Evolutionary conservation across 768 basidiomycete genomes (phyloP).

Genomic region (Pilatotrama ljubarskyi): DNA sequence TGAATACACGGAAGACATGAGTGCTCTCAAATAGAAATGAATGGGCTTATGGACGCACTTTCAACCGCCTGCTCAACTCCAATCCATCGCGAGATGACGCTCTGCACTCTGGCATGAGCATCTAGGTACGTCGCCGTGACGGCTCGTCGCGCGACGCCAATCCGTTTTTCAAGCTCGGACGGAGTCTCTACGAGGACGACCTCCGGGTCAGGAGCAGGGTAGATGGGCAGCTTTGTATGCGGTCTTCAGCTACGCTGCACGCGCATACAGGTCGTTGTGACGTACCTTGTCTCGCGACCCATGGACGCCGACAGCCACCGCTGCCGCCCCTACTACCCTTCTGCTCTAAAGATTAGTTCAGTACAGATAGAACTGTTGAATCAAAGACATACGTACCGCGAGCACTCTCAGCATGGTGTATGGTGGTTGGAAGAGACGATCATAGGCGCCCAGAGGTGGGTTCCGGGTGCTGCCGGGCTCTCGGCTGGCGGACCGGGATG

Average conservation of each 20-base stretch:
- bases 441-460: background rate
- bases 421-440: background rate
- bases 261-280: background rate
- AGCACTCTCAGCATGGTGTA: slow-evolving; percentile 9
- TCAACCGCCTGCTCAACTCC: slow-evolving; percentile 83
- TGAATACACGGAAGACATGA: slow-evolving; percentile 31
- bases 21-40: background rate
- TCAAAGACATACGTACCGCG: background rate
- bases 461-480: background rate
- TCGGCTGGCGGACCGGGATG: background rate
- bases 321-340: slow-evolving; percentile 17
- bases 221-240: slow-evolving; percentile 78
- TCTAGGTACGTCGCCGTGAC: slow-evolving; percentile 56
- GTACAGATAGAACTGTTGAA: too few species aligned
- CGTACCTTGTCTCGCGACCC: slow-evolving; percentile 26
- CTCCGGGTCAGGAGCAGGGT: slow-evolving; percentile 61
- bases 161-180: slow-evolving; percentile 73
- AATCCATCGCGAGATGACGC: slow-evolving; percentile 80
- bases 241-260: too few species aligned
- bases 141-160: slow-evolving; percentile 66
- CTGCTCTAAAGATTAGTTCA: slow-evolving; percentile 14
- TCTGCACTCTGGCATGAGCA: slow-evolving; percentile 67
- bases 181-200: slow-evolving; percentile 73
- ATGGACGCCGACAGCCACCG: slow-evolving; percentile 19
- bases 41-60: slow-evolving; percentile 50